Conservation (phyloP, 176 grass and related monocot genomes). For the Oryza meridionalis region DNA sequence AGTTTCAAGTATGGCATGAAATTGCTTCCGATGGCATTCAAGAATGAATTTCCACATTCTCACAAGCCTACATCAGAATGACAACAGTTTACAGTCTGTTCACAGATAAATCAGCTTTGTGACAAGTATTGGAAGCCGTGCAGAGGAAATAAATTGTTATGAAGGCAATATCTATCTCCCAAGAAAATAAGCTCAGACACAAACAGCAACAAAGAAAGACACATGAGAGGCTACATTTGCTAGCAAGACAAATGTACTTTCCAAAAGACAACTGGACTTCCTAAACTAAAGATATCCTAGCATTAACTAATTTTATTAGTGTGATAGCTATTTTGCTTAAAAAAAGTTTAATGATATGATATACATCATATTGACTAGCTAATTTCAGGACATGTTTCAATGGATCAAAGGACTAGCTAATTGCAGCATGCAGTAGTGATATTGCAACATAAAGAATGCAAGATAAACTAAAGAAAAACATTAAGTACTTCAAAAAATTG, state of each 20-base stretch:
- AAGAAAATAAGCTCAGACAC: neutral
- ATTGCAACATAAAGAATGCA: neutral
- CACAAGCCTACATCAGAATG: constrained; percentile 57
- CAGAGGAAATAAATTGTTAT: neutral
- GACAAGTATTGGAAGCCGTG: neutral
- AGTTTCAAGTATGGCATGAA: constrained; percentile 73
- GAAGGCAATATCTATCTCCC: neutral
- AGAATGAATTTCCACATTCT: constrained; percentile 88
- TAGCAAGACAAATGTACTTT: neutral
- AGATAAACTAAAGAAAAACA: constrained; percentile 6
- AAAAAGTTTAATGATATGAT: neutral
- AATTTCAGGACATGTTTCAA: neutral
- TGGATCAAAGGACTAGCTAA: neutral
- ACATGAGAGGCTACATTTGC: neutral
- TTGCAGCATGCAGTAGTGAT: neutral
- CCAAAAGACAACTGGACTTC: neutral
- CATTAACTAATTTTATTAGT: neutral
- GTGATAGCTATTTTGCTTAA: neutral
- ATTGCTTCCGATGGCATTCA: constrained; percentile 79
- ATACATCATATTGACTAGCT: neutral
- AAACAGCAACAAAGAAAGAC: neutral
- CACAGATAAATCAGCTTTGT: neutral
- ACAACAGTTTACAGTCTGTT: constrained; percentile 26
- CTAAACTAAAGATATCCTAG: neutral
- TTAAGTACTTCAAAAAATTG: neutral